Conservation (phyloP, 129 eudicot genomes). For the Escallonia rubra region DNA sequence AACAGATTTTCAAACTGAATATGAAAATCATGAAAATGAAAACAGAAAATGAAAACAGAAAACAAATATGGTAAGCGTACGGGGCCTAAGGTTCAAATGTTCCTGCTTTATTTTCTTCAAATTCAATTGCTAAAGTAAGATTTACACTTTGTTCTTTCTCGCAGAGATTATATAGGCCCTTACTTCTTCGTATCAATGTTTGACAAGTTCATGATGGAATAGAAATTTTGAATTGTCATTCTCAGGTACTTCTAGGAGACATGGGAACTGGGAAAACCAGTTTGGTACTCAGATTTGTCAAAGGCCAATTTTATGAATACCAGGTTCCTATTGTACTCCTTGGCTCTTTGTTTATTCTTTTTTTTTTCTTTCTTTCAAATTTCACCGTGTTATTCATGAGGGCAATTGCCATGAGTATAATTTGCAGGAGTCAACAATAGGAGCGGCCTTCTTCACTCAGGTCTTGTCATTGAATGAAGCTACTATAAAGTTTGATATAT, state of each 20-base stretch:
- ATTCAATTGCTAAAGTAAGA: too few relatives aligned
- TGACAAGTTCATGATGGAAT: too few relatives aligned
- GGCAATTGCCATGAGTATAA: neutral
- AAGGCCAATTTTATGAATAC: slow-evolving; percentile 50
- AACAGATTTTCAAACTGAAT: too few relatives aligned
- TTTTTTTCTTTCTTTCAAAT: neutral
- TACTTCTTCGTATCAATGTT: too few relatives aligned
- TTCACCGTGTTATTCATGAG: neutral
- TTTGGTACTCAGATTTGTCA: slow-evolving; percentile 45
- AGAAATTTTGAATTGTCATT: neutral
- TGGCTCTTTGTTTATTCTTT: neutral
- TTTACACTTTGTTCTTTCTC: too few relatives aligned
- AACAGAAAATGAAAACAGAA: too few relatives aligned
- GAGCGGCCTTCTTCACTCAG: slow-evolving; percentile 64
- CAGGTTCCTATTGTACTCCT: slow-evolving; percentile 32
- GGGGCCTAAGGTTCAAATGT: too few relatives aligned
- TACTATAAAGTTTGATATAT: slow-evolving; percentile 44
- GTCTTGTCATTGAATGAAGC: slow-evolving; percentile 35
- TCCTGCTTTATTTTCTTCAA: too few relatives aligned
- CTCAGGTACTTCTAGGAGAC: slow-evolving; percentile 56
- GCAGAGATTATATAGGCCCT: too few relatives aligned
- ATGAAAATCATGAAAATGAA: too few relatives aligned
- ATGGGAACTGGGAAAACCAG: slow-evolving; percentile 68
- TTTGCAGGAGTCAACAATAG: slow-evolving; percentile 56
- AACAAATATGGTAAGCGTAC: too few relatives aligned